Evolutionary conservation across 2,329 filamentous ascomycete genomes (phyloP).

Genomic region (Colletotrichum orbiculare): DNA sequence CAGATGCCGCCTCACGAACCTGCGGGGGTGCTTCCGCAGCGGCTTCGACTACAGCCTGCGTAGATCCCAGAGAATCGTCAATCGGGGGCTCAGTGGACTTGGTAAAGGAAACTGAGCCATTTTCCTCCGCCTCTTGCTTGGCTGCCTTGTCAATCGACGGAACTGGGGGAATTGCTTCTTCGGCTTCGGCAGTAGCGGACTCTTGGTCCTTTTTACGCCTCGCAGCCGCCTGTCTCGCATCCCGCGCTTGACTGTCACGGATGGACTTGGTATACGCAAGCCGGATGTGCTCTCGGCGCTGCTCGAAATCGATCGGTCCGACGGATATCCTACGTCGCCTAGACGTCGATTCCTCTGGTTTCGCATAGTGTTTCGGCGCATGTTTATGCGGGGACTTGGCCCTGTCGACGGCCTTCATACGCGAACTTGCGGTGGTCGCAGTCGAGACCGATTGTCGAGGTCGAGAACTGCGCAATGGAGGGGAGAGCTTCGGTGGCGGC

Average conservation of each 20-base stretch:
- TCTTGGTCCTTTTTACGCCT: slow-evolving; percentile 64
- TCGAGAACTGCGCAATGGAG: slow-evolving; percentile 81
- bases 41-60: background rate
- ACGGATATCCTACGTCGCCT: slow-evolving; percentile 68
- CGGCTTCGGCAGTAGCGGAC: slow-evolving; percentile 55
- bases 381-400: slow-evolving; percentile 57
- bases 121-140: slow-evolving; percentile 4
- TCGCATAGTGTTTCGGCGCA: slow-evolving; percentile 44
- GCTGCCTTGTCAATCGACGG: slow-evolving; percentile 6
- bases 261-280: slow-evolving; percentile 89
- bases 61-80: too few relatives aligned
- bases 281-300: slow-evolving; percentile 83
- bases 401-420: slow-evolving; percentile 72
- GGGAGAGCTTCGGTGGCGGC: slow-evolving; percentile 78
- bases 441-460: slow-evolving; percentile 83
- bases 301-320: slow-evolving; percentile 86
- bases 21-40: background rate
- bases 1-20: slow-evolving; percentile 24
- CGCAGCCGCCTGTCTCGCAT: slow-evolving; percentile 64
- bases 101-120: background rate
- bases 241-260: slow-evolving; percentile 74
- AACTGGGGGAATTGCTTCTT: slow-evolving; percentile 29
- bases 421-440: slow-evolving; percentile 77
- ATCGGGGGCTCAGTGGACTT: slow-evolving; percentile 7
- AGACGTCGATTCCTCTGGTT: slow-evolving; percentile 50